Conservation (phyloP, 768 basidiomycete species). For the Amanita phalloides region DNA sequence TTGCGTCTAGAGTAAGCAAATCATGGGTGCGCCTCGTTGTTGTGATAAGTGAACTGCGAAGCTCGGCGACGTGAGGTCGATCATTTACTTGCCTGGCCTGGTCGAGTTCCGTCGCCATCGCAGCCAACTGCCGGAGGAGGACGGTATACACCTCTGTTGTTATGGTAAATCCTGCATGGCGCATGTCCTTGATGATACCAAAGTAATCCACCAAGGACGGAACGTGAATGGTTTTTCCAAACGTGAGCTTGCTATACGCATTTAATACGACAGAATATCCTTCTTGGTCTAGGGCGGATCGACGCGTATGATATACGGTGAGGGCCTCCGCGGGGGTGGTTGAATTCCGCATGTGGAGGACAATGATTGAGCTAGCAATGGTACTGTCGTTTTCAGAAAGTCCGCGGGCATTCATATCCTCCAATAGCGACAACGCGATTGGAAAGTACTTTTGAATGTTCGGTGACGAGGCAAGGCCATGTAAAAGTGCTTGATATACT, state of each 20-base stretch:
- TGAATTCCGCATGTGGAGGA: conserved; percentile 59
- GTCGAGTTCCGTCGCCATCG: conserved; percentile 26
- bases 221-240: conserved; percentile 27
- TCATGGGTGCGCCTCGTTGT: conserved; percentile 63
- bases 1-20: conserved; percentile 66
- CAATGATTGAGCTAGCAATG: conserved; percentile 39
- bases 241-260: conserved; percentile 50
- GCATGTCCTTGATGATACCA: conserved; percentile 76
- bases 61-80: conserved; percentile 4
- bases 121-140: conserved; percentile 46
- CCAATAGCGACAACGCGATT: conserved; percentile 38
- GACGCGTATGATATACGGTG: conserved; percentile 40
- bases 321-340: conserved; percentile 49
- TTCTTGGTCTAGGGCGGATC: conserved; percentile 36
- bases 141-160: conserved; percentile 56
- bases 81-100: conserved; percentile 7
- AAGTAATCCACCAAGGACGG: conserved; percentile 52
- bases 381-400: conserved; percentile 34
- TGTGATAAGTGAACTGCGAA: conserved; percentile 26
- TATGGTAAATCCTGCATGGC: conserved; percentile 43
- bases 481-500: conserved; percentile 46
- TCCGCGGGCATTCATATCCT: conserved; percentile 52
- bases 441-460: conserved; percentile 38
- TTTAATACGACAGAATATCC: conserved; percentile 58
- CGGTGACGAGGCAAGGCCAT: conserved; percentile 31